Conservation (phyloP, 2,329 filamentous ascomycete genomes). For the Teratosphaeriaceae sp. region DNA sequence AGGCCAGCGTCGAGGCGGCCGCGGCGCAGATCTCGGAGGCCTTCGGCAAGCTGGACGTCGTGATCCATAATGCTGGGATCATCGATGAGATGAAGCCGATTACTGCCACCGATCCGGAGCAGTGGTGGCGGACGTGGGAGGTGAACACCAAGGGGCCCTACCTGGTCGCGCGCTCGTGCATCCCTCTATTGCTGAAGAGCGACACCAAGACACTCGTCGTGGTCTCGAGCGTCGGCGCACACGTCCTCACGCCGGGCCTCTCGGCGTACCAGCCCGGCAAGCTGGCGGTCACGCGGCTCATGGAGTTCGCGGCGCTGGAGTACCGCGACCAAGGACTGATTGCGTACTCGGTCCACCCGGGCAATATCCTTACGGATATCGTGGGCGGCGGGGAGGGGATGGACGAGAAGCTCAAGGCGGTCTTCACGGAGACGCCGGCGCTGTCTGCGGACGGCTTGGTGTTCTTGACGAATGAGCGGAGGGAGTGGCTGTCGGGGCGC, state of each 20-base stretch:
- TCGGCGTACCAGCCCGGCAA: slow-evolving; percentile 44
- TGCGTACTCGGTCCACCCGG: slow-evolving; percentile 38
- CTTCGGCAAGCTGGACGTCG: slow-evolving; percentile 36
- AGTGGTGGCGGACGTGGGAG: slow-evolving; percentile 32
- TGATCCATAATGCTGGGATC: slow-evolving; percentile 44
- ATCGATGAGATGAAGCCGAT: slow-evolving; percentile 16
- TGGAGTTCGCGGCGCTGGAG: slow-evolving; percentile 40
- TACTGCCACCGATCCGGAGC: background rate
- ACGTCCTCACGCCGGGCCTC: slow-evolving; percentile 26
- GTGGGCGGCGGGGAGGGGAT: slow-evolving; percentile 15
- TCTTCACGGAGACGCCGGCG: slow-evolving; percentile 24
- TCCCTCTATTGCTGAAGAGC: slow-evolving; percentile 35
- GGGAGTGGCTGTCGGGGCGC: slow-evolving; percentile 32
- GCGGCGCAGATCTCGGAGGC: slow-evolving; percentile 24
- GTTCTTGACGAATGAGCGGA: slow-evolving; percentile 26
- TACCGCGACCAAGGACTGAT: slow-evolving; percentile 39
- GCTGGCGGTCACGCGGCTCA: slow-evolving; percentile 39
- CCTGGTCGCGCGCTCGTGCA: slow-evolving; percentile 31
- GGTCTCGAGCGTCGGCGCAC: slow-evolving; percentile 35
- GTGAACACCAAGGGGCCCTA: slow-evolving; percentile 43
- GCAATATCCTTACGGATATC: slow-evolving; percentile 39
- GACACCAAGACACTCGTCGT: slow-evolving; percentile 37
- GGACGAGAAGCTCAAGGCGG: slow-evolving; percentile 21
- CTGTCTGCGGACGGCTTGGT: slow-evolving; percentile 28
- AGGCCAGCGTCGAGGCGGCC: slow-evolving; percentile 30